A percentile compares a stretch with the other conserved stretches of the same genome.
phyloP scores from a whole-genome alignment of 352 stramenopile species.

The Pythium volutum region DNA sequence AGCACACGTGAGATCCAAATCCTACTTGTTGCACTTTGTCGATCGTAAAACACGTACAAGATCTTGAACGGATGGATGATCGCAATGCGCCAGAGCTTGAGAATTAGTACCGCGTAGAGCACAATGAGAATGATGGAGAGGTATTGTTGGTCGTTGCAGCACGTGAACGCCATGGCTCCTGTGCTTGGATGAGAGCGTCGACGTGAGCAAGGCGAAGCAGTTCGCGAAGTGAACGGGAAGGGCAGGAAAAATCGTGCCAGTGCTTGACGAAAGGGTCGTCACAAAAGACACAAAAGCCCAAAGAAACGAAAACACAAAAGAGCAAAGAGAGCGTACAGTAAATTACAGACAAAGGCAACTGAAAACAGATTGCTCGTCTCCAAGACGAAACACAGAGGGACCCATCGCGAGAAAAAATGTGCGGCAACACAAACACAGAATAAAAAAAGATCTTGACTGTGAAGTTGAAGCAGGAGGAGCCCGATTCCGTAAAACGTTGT shows the following conservation, averaged over 20 bases:
- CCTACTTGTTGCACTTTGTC: no score
- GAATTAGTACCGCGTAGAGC: conserved; percentile 81
- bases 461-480: background rate
- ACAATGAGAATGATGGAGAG: conserved; percentile 88
- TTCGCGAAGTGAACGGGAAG: background rate
- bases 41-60: conserved; percentile 39
- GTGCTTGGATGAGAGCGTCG: background rate
- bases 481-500: background rate
- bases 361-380: no score
- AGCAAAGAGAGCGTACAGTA: no score
- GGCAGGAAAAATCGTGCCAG: background rate
- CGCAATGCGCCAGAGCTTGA: conserved; percentile 86
- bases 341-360: no score
- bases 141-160: conserved; percentile 88
- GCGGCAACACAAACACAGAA: background rate
- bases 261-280: background rate
- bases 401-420: no score
- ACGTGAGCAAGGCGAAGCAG: background rate
- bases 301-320: no score
- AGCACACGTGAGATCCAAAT: background rate
- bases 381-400: no score
- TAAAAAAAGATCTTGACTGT: background rate
- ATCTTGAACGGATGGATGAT: conserved; percentile 89
- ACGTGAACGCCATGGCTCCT: conserved; percentile 38
- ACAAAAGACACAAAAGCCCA: background rate